Evolutionary conservation across 306 rosid genomes (phyloP).

Genomic region (Quercus cerris): DNA sequence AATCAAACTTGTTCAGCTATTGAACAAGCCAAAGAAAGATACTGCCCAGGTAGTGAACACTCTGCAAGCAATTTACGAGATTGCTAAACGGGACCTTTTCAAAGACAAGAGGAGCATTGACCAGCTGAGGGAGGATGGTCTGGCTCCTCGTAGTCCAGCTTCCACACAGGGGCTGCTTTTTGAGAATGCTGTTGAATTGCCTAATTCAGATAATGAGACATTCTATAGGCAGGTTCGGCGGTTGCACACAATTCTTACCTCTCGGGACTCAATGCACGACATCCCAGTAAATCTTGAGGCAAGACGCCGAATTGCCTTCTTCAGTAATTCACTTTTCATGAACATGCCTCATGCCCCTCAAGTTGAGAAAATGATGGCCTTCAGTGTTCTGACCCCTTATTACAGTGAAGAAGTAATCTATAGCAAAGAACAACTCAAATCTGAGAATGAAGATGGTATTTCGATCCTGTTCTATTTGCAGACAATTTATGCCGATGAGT

Average conservation of each 20-base stretch:
- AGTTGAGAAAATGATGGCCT: slow-evolving; percentile 98
- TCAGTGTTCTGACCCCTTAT: slow-evolving; percentile 93
- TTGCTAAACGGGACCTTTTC: slow-evolving; percentile 72
- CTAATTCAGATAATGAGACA: slow-evolving; percentile 55
- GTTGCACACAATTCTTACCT: slow-evolving; percentile 76
- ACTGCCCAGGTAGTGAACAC: slow-evolving; percentile 63
- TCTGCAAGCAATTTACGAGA: slow-evolving; percentile 92
- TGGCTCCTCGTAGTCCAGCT: slow-evolving; percentile 62
- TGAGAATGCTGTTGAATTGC: slow-evolving; percentile 66
- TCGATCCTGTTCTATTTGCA: slow-evolving; percentile 80
- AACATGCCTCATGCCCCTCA: slow-evolving; percentile 95
- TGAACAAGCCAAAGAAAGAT: slow-evolving; percentile 63
- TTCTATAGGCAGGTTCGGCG: slow-evolving; percentile 87
- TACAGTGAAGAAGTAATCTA: slow-evolving; percentile 79
- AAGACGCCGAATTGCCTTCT: slow-evolving; percentile 89
- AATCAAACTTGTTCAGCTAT: slow-evolving; percentile 68
- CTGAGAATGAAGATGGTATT: slow-evolving; percentile 92
- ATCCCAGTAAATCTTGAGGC: slow-evolving; percentile 95
- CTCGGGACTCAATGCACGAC: slow-evolving; percentile 88
- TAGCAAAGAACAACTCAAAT: slow-evolving; percentile 76
- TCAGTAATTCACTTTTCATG: slow-evolving; percentile 95
- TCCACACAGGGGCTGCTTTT: slow-evolving; percentile 60
- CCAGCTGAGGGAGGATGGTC: slow-evolving; percentile 73
- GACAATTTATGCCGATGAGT: slow-evolving; percentile 86
- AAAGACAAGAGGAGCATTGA: slow-evolving; percentile 62